Evolutionary conservation across 2,329 filamentous ascomycete genomes (phyloP), one percentile per base, ranked within the genome.

Genomic region (Penicillium janthinellum): DNA sequence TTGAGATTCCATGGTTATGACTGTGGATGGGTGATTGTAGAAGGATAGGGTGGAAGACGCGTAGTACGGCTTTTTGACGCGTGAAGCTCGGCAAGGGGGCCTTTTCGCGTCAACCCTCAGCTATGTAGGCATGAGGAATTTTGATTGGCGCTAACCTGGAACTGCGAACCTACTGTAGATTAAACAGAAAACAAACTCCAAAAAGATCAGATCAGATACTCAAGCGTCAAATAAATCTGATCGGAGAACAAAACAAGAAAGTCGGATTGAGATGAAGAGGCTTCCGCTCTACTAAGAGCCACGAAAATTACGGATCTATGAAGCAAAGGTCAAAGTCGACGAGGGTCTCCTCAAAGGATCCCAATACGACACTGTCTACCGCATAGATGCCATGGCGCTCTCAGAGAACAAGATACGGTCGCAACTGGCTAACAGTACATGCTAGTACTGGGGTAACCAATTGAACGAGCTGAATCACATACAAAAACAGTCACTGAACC

Each of bases 241-340:
- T 20, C 6, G 7, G 17, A 17, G 0, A 39, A 35, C 35, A 39
- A 39, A 51, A 38, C 38, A 51, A 35, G 38, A 38, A 51, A 10
- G 70, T 77, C 71, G 75, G 76, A 76, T 74, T 75, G 73, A 73
- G 75, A 74, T 75, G 79, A 81, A 80, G 77, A 81, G 77, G 77
- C 79, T 79, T 78, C 81, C 75, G 76, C 75, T 77, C 75, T 81
- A 77, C 73, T 78, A 44, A 62, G 49, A 11, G 22, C 22, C 8
- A 28, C 2, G 7, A 4, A 8, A 47, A 10, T 31, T 45, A 25
- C 15, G 22, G 15, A 8, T 31, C 2, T 3, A 47, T 47, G 4
- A 47, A 2, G 6, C 14, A 10, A 31, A 15, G 28, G 7, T 31
- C 28, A 31, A 31, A 31, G 28, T 31, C 28, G 7, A 7, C 28